Base-by-base conservation (phyloP, 768 basidiomycete species). In the Gymnopilus junonius region DNA sequence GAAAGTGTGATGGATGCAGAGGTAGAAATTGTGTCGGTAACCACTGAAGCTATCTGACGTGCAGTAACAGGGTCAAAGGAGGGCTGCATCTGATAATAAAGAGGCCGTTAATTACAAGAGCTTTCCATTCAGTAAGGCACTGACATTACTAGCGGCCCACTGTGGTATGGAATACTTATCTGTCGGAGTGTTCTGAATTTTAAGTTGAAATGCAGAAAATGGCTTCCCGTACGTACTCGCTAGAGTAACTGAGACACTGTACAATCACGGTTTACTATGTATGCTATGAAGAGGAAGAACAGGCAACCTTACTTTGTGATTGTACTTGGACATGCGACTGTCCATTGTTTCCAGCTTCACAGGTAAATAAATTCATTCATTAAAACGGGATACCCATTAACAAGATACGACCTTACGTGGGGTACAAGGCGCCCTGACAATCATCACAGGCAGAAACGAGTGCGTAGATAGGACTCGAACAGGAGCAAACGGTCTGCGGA, bases 391-490 rank as follows among this genome's bases (percentile, higher is more conserved):
- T 2, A 7, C 21, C 20, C 14, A 14, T 48, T 55, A 46, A 27
- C 25, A 20, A 34, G 17, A 12, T 11, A 45, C 21, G 20, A 39
- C 15, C 53, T 50, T 50, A 71, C 68, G 58, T 59, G 32, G 25
- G n/a, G 27, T 54, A 62, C 1, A 1, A 2, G 10, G 39, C 66
- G 11, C 50, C 40, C 32, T 76, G 74, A 58, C 77, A 79, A n/a
- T 68, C 70, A 20, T 63, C 72, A 63, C 77, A 79, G 21, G 76
- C 77, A 43, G 74, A 71, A 32, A 75, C 66, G 8, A 79, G 67
- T 10, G 73, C 73, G 62, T 76, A 79, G 12, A 76, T 69, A n/a
- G 73, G 72, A 12, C 67, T 67, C 23, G 72, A 75, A 63, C 77
- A 79, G 37, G 71, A 63, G 65, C 77, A 76, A 14, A 21, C 2